phyloP scores from a whole-genome alignment of 257 asterid species.

The Nicotiana obtusifolia region DNA sequence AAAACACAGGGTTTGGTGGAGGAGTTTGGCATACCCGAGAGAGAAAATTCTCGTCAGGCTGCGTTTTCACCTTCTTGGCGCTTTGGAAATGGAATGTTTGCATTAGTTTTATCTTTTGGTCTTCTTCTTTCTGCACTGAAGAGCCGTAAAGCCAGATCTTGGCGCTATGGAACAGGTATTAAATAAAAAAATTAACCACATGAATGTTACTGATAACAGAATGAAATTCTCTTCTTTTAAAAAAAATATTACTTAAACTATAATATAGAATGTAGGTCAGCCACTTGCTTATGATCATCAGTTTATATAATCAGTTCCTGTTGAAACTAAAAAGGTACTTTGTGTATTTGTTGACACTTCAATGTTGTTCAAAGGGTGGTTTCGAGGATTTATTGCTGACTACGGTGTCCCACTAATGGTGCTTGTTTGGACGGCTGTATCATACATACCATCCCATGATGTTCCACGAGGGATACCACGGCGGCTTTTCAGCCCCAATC shows the following conservation, averaged over 20 bases:
- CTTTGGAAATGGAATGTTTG: slow-evolving; percentile 97
- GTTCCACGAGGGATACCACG: slow-evolving; percentile 87
- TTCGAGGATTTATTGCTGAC: slow-evolving; percentile 88
- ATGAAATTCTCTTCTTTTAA: background rate
- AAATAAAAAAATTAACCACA: too few relatives aligned
- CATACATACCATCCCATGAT: slow-evolving; percentile 65
- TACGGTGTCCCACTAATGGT: slow-evolving; percentile 98
- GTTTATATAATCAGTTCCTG: background rate
- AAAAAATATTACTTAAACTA: background rate
- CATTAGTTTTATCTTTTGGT: slow-evolving; percentile 82
- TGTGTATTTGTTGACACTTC: slow-evolving; percentile 14
- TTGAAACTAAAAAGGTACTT: background rate
- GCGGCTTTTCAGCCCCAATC: slow-evolving; percentile 94
- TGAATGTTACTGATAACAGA: background rate
- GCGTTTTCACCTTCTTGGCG: slow-evolving; percentile 79
- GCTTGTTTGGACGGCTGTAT: slow-evolving; percentile 81
- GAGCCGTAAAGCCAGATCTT: slow-evolving; percentile 89
- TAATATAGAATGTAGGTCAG: background rate
- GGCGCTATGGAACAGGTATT: slow-evolving; percentile 91
- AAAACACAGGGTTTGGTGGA: slow-evolving; percentile 75
- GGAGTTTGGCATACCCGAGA: slow-evolving; percentile 78
- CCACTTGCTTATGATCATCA: background rate
- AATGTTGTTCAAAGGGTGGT: slow-evolving; percentile 51
- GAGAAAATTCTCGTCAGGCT: slow-evolving; percentile 51
- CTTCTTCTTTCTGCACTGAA: slow-evolving; percentile 77